phyloP scores from a whole-genome alignment of 192 early-diverging fungal species.

The Coemansia sp. region DNA sequence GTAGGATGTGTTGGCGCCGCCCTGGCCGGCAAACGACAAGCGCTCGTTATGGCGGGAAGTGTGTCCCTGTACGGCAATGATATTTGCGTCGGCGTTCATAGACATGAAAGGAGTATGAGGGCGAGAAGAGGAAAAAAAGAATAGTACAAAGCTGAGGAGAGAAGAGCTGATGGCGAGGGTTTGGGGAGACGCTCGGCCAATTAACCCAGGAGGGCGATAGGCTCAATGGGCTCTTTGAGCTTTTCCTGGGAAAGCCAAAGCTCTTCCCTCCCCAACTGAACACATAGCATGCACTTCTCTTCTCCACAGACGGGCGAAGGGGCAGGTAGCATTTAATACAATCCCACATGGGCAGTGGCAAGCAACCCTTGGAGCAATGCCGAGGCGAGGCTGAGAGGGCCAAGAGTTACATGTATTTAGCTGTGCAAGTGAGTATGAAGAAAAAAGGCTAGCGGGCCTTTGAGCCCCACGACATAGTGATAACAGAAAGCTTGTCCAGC shows the following conservation, averaged over 20 bases:
- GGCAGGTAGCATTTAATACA: background rate
- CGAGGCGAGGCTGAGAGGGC: background rate
- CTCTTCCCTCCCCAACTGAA: background rate
- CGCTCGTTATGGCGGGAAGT: constrained; percentile 2
- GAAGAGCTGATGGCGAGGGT: background rate
- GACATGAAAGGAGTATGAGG: constrained; percentile 1
- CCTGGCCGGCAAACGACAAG: background rate
- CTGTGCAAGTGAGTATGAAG: background rate
- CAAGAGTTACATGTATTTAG: background rate
- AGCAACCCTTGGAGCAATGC: background rate
- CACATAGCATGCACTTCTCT: background rate
- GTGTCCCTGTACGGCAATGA: constrained; percentile 52
- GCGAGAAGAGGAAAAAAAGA: background rate
- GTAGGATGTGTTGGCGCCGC: constrained; percentile 13
- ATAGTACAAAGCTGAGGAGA: background rate
- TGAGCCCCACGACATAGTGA: constrained; percentile 58
- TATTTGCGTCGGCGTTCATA: constrained; percentile 46
- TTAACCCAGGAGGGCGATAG: background rate
- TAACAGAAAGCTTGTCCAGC: constrained; percentile 48
- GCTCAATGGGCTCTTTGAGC: background rate
- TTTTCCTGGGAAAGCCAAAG: background rate
- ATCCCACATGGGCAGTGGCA: background rate
- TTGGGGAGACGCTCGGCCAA: constrained; percentile 2
- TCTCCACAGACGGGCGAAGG: background rate
- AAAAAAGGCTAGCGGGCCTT: constrained; percentile 3